Conservation (phyloP, 495 filamentous ascomycete species). For the Trichoderma gamsii region DNA sequence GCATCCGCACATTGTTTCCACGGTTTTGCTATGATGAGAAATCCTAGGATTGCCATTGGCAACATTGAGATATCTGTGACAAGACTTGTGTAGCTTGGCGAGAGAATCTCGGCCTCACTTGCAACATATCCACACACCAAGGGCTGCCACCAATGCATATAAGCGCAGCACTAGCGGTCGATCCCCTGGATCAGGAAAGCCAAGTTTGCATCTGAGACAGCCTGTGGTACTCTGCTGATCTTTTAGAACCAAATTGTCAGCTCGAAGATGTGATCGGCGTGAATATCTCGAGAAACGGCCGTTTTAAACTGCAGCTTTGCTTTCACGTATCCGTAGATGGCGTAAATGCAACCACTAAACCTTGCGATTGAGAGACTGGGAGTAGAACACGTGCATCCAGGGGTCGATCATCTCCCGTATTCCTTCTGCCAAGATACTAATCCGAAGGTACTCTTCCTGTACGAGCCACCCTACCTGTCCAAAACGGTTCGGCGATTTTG, state of each 20-base stretch:
- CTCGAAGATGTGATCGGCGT: not conserved
- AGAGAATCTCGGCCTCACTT: not conserved
- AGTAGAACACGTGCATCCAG: not conserved
- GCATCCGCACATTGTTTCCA: not conserved
- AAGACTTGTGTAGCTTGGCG: not conserved
- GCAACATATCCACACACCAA: not conserved
- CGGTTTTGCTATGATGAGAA: not conserved
- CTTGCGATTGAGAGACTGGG: too few species aligned
- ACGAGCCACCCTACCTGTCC: too few species aligned
- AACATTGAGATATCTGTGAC: not conserved
- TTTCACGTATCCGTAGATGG: too few species aligned
- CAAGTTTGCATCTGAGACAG: not conserved
- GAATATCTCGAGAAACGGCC: not conserved
- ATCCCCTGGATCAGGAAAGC: constrained; percentile 1
- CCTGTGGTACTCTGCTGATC: not conserved
- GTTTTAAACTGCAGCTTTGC: too few species aligned
- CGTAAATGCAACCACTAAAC: too few species aligned
- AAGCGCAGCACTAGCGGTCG: not conserved
- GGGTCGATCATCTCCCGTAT: not conserved
- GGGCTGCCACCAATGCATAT: not conserved
- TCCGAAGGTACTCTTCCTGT: not conserved
- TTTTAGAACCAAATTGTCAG: not conserved
- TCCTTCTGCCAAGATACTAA: not conserved
- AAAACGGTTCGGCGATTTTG: not conserved
- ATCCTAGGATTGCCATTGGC: not conserved